Conservation (phyloP, 257 asterid genomes). For the Thymus mandschuricus region DNA sequence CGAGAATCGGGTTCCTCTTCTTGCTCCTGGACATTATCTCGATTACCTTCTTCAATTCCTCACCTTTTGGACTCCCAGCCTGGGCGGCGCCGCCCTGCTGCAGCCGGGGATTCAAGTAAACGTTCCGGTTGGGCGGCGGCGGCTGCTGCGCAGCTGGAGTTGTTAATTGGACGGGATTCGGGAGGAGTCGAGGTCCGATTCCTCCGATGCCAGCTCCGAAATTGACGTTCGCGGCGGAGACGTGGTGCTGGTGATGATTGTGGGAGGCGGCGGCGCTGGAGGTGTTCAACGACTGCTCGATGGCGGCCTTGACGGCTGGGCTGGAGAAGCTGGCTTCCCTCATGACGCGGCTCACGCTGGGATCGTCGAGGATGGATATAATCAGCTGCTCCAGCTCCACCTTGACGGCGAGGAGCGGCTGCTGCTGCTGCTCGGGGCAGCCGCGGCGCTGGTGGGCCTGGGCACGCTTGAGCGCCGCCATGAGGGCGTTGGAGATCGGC, state of each 20-base stretch:
- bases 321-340: conserved; percentile 90
- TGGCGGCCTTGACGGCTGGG: conserved; percentile 79
- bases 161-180: conserved; percentile 37
- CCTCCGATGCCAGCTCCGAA: conserved; percentile 49
- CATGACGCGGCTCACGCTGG: conserved; percentile 89
- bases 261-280: conserved; percentile 28
- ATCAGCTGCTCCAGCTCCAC: conserved; percentile 87
- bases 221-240: conserved; percentile 35
- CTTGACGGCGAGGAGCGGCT: conserved; percentile 79
- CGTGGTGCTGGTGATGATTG: conserved; percentile 33
- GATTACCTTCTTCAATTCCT: conserved; percentile 63
- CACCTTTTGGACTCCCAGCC: conserved; percentile 48
- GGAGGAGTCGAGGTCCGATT: conserved; percentile 44
- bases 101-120: conserved; percentile 68
- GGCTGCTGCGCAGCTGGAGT: conserved; percentile 30
- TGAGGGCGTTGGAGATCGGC: conserved; percentile 54
- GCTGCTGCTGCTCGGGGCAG: conserved; percentile 94
- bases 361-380: conserved; percentile 85
- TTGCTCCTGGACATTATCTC: conserved; percentile 69
- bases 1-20: conserved; percentile 82
- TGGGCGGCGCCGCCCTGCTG: conserved; percentile 40
- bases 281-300: conserved; percentile 61
- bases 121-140: conserved; percentile 46
- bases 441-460: conserved; percentile 92
- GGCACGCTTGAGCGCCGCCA: conserved; percentile 88